phyloP scores from a whole-genome alignment of 75 land plant species.

The Pinus taeda region DNA sequence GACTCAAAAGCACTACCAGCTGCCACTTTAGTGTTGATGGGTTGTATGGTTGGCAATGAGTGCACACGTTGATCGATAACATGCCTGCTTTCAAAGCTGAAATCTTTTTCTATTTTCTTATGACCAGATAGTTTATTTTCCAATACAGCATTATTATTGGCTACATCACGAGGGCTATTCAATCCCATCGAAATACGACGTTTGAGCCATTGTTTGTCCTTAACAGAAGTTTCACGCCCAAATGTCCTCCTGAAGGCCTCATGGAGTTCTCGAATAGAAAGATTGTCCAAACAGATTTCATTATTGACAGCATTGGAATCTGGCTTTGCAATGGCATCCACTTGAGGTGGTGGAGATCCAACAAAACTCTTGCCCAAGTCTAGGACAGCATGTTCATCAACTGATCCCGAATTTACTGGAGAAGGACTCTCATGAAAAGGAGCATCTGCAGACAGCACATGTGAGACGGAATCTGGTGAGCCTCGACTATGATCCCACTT shows the following conservation, averaged over 20 bases:
- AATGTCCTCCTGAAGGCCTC: conserved; percentile 75
- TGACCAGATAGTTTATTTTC: background rate
- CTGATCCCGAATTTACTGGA: conserved; percentile 10
- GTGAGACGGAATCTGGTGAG: background rate
- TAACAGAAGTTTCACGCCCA: conserved; percentile 93
- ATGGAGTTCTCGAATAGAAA: conserved; percentile 85
- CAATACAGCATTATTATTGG: conserved; percentile 11
- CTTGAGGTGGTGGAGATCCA: conserved; percentile 16
- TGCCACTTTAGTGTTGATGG: background rate
- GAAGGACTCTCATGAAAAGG: conserved; percentile 11
- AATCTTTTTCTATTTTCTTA: background rate
- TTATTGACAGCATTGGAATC: conserved; percentile 24
- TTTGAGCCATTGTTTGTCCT: conserved; percentile 96
- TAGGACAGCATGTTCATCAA: background rate
- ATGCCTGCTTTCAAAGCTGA: background rate
- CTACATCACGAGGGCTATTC: conserved; percentile 49
- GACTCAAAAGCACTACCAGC: conserved; percentile 6
- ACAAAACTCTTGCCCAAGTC: conserved; percentile 1
- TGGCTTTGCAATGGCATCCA: conserved; percentile 17
- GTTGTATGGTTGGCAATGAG: conserved; percentile 5
- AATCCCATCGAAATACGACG: conserved; percentile 82
- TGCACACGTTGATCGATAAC: conserved; percentile 4
- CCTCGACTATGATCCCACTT: conserved; percentile 14
- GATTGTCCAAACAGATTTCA: conserved; percentile 57
- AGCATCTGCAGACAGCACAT: conserved; percentile 1